A percentile compares a stretch with the other conserved stretches of the same genome.
phyloP scores from a whole-genome alignment of 73 alveolate genomes.

The Tetrahymena elliotti region DNA sequence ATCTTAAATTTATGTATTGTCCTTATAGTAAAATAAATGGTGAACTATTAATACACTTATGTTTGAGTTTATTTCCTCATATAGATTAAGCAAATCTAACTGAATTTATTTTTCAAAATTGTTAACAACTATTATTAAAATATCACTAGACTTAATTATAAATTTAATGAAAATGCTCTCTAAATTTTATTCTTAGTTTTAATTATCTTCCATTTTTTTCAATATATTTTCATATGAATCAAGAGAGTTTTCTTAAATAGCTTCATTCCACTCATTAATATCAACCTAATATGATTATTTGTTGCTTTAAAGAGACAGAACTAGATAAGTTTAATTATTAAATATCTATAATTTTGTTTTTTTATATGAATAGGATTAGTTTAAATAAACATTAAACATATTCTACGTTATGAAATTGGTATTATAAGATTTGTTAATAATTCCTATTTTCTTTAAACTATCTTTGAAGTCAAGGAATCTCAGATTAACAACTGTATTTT shows the following conservation, averaged over 20 bases:
- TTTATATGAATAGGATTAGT: no score
- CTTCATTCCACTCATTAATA: background rate
- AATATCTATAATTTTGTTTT: background rate
- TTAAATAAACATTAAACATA: no score
- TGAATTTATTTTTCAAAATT: background rate
- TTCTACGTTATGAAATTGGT: no score
- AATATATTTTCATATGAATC: background rate
- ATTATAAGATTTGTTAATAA: no score
- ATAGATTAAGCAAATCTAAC: background rate
- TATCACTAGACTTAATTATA: background rate
- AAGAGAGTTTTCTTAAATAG: background rate
- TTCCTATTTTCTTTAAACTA: background rate
- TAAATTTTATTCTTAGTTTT: no score
- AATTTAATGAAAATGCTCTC: background rate
- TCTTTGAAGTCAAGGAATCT: background rate
- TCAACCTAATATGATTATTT: background rate
- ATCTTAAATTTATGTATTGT: no score
- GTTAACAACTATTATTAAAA: background rate
- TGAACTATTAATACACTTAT: background rate
- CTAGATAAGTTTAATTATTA: background rate
- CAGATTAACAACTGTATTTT: no score
- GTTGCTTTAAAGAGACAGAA: no score
- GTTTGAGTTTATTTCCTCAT: no score
- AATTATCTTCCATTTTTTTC: background rate
- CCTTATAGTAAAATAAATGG: no score